These are phyloP conservation scores for Tremella fuciformis DNA, from an alignment of 768 basidiomycete species.

Conservation along the genomic window DNA sequence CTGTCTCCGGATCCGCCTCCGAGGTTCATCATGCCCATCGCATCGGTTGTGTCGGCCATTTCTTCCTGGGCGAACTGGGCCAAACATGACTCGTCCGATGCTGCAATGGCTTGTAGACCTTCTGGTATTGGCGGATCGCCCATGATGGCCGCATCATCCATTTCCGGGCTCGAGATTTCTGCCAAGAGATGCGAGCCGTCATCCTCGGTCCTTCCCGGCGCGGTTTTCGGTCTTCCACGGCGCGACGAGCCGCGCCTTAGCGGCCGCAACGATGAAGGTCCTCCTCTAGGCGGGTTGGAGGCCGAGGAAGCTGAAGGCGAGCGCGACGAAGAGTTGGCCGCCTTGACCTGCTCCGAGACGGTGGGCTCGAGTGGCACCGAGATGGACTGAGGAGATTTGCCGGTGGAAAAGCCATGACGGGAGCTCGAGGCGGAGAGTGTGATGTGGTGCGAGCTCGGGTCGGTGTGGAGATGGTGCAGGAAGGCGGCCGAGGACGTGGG, in stretches of 20 bases:
- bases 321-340: slow-evolving; percentile 4
- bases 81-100: slow-evolving; percentile 18
- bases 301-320: slow-evolving; percentile 5
- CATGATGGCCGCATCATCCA: not conserved
- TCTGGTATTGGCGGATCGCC: slow-evolving; percentile 11
- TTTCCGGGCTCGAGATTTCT: slow-evolving; percentile 2
- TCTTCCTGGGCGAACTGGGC: slow-evolving; percentile 12
- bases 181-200: not conserved
- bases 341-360: not conserved
- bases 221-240: slow-evolving; percentile 35
- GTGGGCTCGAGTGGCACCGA: slow-evolving; percentile 2
- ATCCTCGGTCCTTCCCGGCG: slow-evolving; percentile 17
- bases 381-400: not conserved
- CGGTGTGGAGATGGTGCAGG: slow-evolving; percentile 48
- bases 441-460: slow-evolving; percentile 48
- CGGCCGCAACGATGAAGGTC: slow-evolving; percentile 9
- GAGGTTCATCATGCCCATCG: slow-evolving; percentile 31
- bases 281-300: slow-evolving; percentile 9
- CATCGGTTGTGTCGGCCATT: slow-evolving; percentile 16
- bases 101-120: slow-evolving; percentile 8
- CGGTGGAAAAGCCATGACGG: not conserved
- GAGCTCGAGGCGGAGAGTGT: slow-evolving; percentile 28
- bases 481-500: slow-evolving; percentile 40
- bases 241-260: slow-evolving; percentile 19
- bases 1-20: slow-evolving; percentile 5